Evolutionary conservation across 2,329 filamentous ascomycete genomes (phyloP), one percentile per base, ranked within the genome.

Genomic region (Dryadomyces quercus-mongolicae): DNA sequence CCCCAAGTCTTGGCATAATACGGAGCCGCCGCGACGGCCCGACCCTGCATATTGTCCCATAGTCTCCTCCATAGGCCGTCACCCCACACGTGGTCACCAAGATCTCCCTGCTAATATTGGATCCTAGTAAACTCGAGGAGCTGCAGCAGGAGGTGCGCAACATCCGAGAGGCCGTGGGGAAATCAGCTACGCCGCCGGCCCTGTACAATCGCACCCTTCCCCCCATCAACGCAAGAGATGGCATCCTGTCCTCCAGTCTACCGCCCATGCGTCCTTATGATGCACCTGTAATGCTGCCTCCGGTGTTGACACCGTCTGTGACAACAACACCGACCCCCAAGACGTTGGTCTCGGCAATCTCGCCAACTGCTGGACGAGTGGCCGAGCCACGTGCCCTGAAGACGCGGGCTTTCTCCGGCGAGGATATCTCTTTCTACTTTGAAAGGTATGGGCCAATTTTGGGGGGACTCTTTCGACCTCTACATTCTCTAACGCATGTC

Each of bases 341-440:
- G 48, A 55, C 56, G 2, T 46, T 54, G 2, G 31, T 54, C 4
- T 55, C 56, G 1, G 18, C 54, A 0, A 20, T 38, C 13, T 56
- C 56, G 0, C n/a, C 55, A 0, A 15, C 25, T 10, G 54, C 49
- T 2, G 50, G 53, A 12, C 54, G 48, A 20, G 48, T 52, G 2
- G 57, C 62, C 55, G 67, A 72, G 51, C 64, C 75, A 1, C 68
- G 76, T 49, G 68, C 73, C 5, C 61, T 80, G 12, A 72, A 70
- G 2, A 73, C 71, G 3, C 69, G 71, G 9, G 68, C 74, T 1
- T 71, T 80, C 49, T 69, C 76, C 0, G 73, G 74, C 0, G 72
- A 75, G 45, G 76, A 80, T 46, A 73, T 80, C 53, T 73, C 77
- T 54, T 76, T 71, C 61, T 80, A 80, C 58, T 80, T 80, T 62